Evolutionary conservation across 306 rosid species (phyloP).

Genomic region (Medicago lupulina): DNA sequence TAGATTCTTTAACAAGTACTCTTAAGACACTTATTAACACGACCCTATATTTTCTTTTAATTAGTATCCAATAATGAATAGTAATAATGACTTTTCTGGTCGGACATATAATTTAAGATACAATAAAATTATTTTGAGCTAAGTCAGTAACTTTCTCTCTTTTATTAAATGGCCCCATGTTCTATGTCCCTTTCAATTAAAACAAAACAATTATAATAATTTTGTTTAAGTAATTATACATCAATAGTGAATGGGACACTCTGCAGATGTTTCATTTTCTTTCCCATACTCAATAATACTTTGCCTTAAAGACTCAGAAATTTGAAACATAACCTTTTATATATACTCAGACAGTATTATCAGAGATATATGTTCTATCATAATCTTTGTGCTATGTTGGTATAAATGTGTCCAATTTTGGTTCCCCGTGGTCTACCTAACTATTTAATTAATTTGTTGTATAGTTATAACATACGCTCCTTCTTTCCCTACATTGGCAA

Average conservation of each 20-base stretch:
- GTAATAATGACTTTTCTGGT: neutral
- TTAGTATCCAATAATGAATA: neutral
- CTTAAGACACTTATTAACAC: too few relatives aligned
- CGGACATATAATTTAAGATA: slow-evolving; percentile 14
- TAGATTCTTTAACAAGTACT: too few relatives aligned
- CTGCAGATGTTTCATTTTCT: slow-evolving; percentile 37
- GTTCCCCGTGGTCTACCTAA: too few relatives aligned
- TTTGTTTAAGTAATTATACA: slow-evolving; percentile 31
- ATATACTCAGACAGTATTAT: slow-evolving; percentile 44
- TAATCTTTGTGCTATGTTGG: slow-evolving; percentile 39
- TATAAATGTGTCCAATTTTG: slow-evolving; percentile 11
- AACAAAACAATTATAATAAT: neutral
- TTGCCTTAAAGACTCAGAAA: slow-evolving; percentile 38
- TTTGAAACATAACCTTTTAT: slow-evolving; percentile 41
- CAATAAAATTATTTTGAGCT: slow-evolving; percentile 18
- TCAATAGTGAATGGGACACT: slow-evolving; percentile 42
- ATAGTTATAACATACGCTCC: slow-evolving; percentile 49
- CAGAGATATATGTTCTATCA: slow-evolving; percentile 39
- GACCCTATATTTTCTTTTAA: too few relatives aligned
- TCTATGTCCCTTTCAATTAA: slow-evolving; percentile 24
- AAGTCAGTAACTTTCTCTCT: neutral
- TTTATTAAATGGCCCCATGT: slow-evolving; percentile 32
- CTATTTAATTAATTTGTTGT: neutral
- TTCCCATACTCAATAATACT: slow-evolving; percentile 44
- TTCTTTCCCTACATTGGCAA: slow-evolving; percentile 34